Conservation (phyloP, 1,284 basidiomycete genomes). For the Ustilago trichophora region DNA sequence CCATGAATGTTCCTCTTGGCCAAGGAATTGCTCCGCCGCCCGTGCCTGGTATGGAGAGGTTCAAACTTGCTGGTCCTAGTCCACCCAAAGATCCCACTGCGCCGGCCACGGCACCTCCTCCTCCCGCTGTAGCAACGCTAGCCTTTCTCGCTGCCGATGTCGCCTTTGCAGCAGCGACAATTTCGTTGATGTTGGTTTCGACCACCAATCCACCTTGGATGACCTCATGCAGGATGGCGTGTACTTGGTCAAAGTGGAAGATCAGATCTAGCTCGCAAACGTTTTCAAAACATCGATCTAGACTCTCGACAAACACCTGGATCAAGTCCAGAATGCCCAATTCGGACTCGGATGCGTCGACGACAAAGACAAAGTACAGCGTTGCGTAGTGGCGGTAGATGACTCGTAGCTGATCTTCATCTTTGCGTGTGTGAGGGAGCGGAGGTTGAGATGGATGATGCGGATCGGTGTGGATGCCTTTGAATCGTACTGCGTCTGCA, state of each 20-base stretch:
- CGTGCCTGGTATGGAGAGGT: constrained; percentile 21
- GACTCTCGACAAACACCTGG: constrained; percentile 97
- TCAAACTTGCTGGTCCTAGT: constrained; percentile 12
- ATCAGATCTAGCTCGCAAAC: constrained; percentile 98
- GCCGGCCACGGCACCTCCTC: background rate
- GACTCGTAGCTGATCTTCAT: constrained; percentile 59
- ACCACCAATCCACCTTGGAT: constrained; percentile 96
- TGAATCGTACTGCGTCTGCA: constrained; percentile 37
- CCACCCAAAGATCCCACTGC: background rate
- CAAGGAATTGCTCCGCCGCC: constrained; percentile 20
- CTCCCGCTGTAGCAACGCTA: constrained; percentile 9
- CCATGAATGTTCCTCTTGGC: constrained; percentile 46
- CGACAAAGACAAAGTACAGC: constrained; percentile 95
- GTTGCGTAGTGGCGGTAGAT: constrained; percentile 80
- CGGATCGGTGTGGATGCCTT: constrained; percentile 7
- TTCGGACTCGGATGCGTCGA: constrained; percentile 93
- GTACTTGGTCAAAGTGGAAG: constrained; percentile 98
- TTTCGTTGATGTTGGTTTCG: constrained; percentile 96
- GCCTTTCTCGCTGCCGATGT: constrained; percentile 40
- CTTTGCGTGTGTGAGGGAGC: background rate
- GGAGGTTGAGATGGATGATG: background rate
- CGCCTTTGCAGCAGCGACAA: constrained; percentile 71
- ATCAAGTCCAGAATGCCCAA: constrained; percentile 95
- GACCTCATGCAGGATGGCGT: constrained; percentile 91
- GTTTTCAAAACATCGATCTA: constrained; percentile 96